Percentiles rank a stretch among this genome's conserved stretches.
phyloP scores from a whole-genome alignment of 164 flowering plant genomes.

The Macadamia tetraphylla region DNA sequence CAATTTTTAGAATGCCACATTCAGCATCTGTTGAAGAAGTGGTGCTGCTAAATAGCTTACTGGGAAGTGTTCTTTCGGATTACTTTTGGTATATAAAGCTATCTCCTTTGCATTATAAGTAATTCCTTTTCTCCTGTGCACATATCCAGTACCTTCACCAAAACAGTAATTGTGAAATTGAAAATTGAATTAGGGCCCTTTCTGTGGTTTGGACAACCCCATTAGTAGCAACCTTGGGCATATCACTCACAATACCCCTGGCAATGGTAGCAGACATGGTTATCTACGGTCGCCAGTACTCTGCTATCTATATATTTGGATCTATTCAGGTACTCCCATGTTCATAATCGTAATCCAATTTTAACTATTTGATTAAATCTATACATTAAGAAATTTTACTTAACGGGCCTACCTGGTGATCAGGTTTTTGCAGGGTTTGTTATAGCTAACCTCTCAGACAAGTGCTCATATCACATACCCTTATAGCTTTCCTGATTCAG shows the following conservation, averaged over 20 bases:
- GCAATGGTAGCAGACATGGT: constrained; percentile 75
- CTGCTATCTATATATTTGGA: constrained; percentile 54
- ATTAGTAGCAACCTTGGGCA: constrained; percentile 57
- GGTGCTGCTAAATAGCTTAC: constrained; percentile 43
- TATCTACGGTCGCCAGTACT: constrained; percentile 56
- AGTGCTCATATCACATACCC: constrained; percentile 17
- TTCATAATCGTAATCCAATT: background rate
- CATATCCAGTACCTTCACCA: background rate
- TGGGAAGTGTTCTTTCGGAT: constrained; percentile 60
- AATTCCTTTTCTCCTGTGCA: background rate
- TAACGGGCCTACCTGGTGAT: background rate
- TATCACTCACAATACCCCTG: constrained; percentile 64
- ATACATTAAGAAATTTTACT: background rate
- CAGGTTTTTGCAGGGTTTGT: constrained; percentile 70
- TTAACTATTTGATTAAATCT: background rate
- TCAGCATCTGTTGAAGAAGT: constrained; percentile 38
- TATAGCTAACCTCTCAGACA: constrained; percentile 51
- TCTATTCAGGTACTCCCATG: constrained; percentile 42
- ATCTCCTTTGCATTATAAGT: background rate
- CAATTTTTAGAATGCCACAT: constrained; percentile 44
- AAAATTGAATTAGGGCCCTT: constrained; percentile 42
- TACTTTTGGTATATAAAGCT: constrained; percentile 45
- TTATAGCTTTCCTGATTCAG: background rate
- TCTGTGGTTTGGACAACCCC: constrained; percentile 77
- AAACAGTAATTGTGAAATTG: background rate